These are phyloP conservation scores for Triglochin maritima DNA, from an alignment of 106 monocot genomes.

Conservation along the genomic window DNA sequence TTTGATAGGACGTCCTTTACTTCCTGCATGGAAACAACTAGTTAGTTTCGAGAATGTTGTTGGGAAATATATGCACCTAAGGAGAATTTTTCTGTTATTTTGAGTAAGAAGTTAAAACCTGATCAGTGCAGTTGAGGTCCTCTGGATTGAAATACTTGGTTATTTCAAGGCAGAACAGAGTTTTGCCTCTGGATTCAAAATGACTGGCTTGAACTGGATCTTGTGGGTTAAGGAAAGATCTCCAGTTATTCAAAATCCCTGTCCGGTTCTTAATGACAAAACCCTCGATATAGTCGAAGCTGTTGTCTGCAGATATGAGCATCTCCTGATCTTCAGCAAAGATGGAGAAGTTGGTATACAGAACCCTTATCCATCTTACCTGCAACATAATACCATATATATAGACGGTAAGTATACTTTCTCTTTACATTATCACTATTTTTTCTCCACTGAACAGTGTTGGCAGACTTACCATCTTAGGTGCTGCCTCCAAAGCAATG, in stretches of 20 bases:
- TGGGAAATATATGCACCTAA: neutral
- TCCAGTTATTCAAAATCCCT: slow-evolving; percentile 77
- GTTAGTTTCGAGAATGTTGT: neutral
- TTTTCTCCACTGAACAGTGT: neutral
- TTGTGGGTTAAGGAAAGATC: slow-evolving; percentile 67
- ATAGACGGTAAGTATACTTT: too few species aligned
- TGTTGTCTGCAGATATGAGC: slow-evolving; percentile 44
- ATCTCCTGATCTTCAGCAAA: slow-evolving; percentile 74
- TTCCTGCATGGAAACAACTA: slow-evolving; percentile 28
- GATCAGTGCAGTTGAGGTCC: slow-evolving; percentile 22
- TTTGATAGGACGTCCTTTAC: slow-evolving; percentile 40
- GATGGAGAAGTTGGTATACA: slow-evolving; percentile 53
- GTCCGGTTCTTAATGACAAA: slow-evolving; percentile 78
- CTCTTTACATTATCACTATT: too few species aligned
- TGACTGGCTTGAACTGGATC: slow-evolving; percentile 47
- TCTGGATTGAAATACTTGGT: slow-evolving; percentile 56
- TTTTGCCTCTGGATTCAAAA: slow-evolving; percentile 46
- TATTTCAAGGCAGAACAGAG: slow-evolving; percentile 72
- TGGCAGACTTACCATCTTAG: slow-evolving; percentile 40
- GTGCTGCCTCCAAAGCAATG: slow-evolving; percentile 52
- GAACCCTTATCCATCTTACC: slow-evolving; percentile 85
- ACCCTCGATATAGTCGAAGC: slow-evolving; percentile 87
- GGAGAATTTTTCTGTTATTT: neutral
- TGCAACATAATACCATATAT: slow-evolving; percentile 2
- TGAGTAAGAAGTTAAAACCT: neutral